Evolutionary conservation across 1,139 yeast species (phyloP).

Genomic region (Magnusiomyces starmeri): DNA sequence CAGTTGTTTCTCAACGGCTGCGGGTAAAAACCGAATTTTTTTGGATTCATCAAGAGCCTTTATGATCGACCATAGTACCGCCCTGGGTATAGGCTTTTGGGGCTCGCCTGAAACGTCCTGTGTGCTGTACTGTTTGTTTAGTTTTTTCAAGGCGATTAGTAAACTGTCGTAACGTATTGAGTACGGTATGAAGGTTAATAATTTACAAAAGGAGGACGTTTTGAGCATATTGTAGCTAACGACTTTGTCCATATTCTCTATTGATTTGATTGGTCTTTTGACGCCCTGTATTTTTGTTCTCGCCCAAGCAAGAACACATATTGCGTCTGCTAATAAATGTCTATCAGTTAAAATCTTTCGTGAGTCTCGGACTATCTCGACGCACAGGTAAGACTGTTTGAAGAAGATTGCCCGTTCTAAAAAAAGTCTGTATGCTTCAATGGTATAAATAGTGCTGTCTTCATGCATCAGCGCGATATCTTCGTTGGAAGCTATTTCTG

Average conservation of each 20-base stretch:
- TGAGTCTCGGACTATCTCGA: background rate
- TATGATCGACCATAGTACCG: background rate
- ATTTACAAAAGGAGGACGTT: background rate
- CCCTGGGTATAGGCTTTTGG: background rate
- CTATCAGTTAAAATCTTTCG: background rate
- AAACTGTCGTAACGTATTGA: background rate
- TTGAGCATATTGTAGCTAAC: background rate
- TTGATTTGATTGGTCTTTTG: background rate
- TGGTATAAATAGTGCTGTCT: too few relatives aligned
- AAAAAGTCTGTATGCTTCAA: background rate
- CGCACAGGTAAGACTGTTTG: background rate
- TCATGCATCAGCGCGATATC: too few relatives aligned
- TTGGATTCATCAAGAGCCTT: background rate
- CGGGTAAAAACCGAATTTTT: background rate
- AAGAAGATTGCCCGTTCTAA: background rate
- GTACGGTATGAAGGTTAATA: background rate
- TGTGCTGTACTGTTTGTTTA: background rate
- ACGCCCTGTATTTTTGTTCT: background rate
- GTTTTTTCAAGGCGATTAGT: background rate
- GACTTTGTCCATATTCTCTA: background rate
- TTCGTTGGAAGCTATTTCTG: too few relatives aligned
- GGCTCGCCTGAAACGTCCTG: background rate
- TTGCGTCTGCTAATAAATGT: background rate
- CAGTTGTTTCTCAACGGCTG: slow-evolving; percentile 3
- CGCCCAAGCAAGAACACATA: background rate